Base-by-base conservation (phyloP, 1,139 yeast species). In the Kazachstania sp. region DNA sequence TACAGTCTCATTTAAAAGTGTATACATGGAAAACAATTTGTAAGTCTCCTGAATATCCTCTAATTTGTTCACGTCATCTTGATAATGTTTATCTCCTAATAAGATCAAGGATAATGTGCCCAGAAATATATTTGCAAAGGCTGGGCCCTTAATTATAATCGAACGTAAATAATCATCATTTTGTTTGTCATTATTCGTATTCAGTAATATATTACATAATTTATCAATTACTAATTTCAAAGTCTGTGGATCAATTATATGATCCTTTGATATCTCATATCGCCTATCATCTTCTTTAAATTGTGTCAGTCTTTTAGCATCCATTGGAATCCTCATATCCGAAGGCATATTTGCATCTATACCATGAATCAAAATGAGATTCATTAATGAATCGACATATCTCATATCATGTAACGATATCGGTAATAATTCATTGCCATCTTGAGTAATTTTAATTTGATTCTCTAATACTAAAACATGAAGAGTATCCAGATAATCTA, bases 361-460 rank as follows among this genome's bases (percentile, higher is more conserved):
- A 0, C 95, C 90, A 51, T 79, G 83, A 1, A 83, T 66, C 0
- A 88, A 77, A 2, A 90, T 70, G 15, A 82, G 52, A 51, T 83
- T 83, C 26, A 83, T 66, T 43, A 90, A 60, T 29, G 74, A 76
- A 43, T 86, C 82, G 50, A 90, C 77, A 2, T 79, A 75, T 60
- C 81, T 83, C 71, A 90, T 79, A 61, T 90, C 97, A 58, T 86
- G 90, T 11, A 90, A 70, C 0, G 97, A 86, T 15, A 90, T 82
- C 7, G 83, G 71, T 18, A 90, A 75, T 45, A 85, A 62, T 42
- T 75, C 71, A 60, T 43, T 71, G 62, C 43, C 55, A 46, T 55
- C 41, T 38, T 46, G 37, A 40, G 45, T 2, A 12, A 38, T 44
- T 5, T 12, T 39, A 9, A 29, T 34, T 37, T 41, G 54, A 41